Evolutionary conservation across 352 stramenopile genomes (phyloP).

Genomic region (Globisporangium uncinulatum): DNA sequence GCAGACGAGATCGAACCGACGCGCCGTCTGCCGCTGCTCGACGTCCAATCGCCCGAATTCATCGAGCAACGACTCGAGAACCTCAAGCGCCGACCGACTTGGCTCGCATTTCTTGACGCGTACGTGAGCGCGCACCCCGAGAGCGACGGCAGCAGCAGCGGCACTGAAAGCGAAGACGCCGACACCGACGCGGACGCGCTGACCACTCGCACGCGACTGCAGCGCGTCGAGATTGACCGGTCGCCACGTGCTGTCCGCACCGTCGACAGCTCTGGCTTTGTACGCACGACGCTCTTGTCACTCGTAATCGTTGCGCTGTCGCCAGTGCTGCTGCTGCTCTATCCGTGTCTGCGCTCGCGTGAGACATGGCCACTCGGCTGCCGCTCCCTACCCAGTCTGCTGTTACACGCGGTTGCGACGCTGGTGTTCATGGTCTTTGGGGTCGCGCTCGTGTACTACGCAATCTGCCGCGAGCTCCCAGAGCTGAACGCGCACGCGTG

Average conservation of each 20-base stretch:
- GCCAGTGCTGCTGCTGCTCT: slow-evolving; percentile 55
- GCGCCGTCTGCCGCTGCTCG: slow-evolving; percentile 37
- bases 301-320: slow-evolving; percentile 35
- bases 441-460: slow-evolving; percentile 49
- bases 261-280: slow-evolving; percentile 21
- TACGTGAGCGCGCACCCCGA: slow-evolving; percentile 56
- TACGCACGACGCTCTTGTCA: slow-evolving; percentile 54
- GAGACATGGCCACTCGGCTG: slow-evolving; percentile 72
- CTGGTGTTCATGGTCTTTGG: slow-evolving; percentile 40
- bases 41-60: slow-evolving; percentile 73
- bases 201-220: neutral
- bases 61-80: slow-evolving; percentile 85
- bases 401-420: slow-evolving; percentile 36
- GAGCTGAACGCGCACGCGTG: slow-evolving; percentile 33
- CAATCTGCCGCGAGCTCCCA: slow-evolving; percentile 52
- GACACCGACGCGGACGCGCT: slow-evolving; percentile 14
- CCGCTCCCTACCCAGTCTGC: slow-evolving; percentile 41
- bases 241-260: neutral
- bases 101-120: slow-evolving; percentile 58
- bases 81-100: slow-evolving; percentile 70
- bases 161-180: slow-evolving; percentile 26
- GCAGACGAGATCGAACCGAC: slow-evolving; percentile 14
- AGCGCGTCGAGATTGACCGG: slow-evolving; percentile 11
- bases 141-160: slow-evolving; percentile 31
- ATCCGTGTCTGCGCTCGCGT: slow-evolving; percentile 45